Evolutionary conservation across 2,329 filamentous ascomycete genomes (phyloP), one percentile per base, ranked within the genome.

Genomic region (Colletotrichum sp.): DNA sequence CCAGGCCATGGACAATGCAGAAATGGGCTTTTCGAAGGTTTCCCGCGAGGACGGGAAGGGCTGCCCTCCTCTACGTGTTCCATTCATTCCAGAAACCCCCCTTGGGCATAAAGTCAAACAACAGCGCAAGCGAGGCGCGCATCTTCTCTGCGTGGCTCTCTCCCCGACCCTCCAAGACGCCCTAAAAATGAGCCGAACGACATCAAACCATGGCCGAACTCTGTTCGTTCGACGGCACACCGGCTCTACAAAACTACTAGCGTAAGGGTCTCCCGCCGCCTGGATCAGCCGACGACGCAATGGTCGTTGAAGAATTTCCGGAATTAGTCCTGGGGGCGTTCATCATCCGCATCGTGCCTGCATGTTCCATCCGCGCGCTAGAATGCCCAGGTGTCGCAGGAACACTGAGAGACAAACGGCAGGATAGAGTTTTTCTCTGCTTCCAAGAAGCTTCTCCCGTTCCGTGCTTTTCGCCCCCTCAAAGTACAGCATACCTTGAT

Each of bases 151-250:
- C 44, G 44, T 52, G n/a, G 44, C 26, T 57, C 12, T 36, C 9
- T 62, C 34, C 52, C 32, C 49, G 55, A 62, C 28, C 59, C 59
- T 32, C 28, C 30, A 63, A 21, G 59, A 59, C 12, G 16, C 55
- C 55, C n/a, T 10, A n/a, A 30, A 18, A 28, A 32, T 44, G 55
- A 21, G 39, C 60, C 60, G 26, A 72, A 67, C 55, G 24, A 49
- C 39, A 68, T 75, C 69, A 75, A 72, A 72, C 72, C 55, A 63
- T 55, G 69, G 72, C 39, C 69, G 30, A 72, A 75, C 72, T 75
- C 24, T 72, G 62, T 72, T 71, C 36, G 52, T 72, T 32, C 60
- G 30, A 72, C 44, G 24, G 13, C 26, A 52, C 62, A 16, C 55
- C n/a, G 39, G 24, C 32, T 52, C 26, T 28, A 36, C 18, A 32